phyloP scores from a whole-genome alignment of 164 flowering plant genomes.

The Pachysandra terminalis region DNA sequence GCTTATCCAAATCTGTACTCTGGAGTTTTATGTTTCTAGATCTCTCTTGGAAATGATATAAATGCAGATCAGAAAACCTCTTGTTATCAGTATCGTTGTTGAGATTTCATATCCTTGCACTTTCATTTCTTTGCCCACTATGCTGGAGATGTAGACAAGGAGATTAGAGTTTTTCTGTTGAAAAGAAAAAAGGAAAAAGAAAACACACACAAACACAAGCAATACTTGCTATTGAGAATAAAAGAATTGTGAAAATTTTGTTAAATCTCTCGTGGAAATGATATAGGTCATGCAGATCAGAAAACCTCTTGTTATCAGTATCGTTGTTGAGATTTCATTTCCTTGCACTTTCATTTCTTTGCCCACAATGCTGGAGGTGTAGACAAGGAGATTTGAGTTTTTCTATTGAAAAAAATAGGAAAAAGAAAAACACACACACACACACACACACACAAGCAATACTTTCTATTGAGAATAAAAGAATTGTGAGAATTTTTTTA shows the following conservation, averaged over 20 bases:
- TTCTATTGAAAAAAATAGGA: not conserved
- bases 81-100: too few species aligned
- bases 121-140: not conserved
- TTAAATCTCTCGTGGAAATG: too few species aligned
- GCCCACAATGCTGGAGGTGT: not conserved
- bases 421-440: too few species aligned
- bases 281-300: too few species aligned
- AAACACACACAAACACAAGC: too few species aligned
- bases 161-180: not conserved
- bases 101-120: not conserved
- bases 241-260: not conserved
- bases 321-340: not conserved
- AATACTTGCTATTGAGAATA: not conserved
- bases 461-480: not conserved
- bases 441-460: too few species aligned
- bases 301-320: too few species aligned
- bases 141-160: not conserved
- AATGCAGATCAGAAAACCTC: too few species aligned
- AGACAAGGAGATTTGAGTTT: not conserved
- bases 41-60: too few species aligned
- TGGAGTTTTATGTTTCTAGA: too few species aligned
- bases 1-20: too few species aligned
- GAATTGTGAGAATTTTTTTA: not conserved
- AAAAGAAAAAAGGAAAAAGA: too few species aligned
- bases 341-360: not conserved